Evolutionary conservation across 2,329 filamentous ascomycete species (phyloP), one percentile per base, ranked within the genome.

Genomic region (Hawksworthiomyces lignivorus): DNA sequence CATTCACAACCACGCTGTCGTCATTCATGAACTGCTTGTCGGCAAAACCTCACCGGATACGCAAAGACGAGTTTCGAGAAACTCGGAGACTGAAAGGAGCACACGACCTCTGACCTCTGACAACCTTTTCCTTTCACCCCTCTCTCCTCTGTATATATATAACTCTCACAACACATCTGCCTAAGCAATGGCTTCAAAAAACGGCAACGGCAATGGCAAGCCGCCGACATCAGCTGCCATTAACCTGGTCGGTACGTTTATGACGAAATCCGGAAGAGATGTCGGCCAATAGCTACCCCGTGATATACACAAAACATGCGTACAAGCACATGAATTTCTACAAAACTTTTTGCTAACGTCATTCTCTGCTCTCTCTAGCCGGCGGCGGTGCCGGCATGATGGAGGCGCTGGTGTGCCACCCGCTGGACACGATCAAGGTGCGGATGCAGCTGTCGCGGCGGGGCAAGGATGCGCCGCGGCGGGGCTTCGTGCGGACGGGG

Each of bases 341-440:
- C 21, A 19, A 19, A 21, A 4, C 34, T 35, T 19, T 19, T 20
- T 26, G 19, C 38, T 33, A 44, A 49, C 26, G 27, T 36, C 24
- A 31, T 17, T 33, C 54, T n/a, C n/a, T n/a, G n/a, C n/a, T n/a
- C n/a, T n/a, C n/a, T n/a, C n/a, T n/a, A 94, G 92, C 92, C 62
- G 92, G 92, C 61, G 92, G 92, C 61, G 87, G 87, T 65, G 92
- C 92, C 54, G 92, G 92, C 59, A 96, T 97, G 90, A 97, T 97
- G 89, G 92, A 98, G 68, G 92, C 92, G 36, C 80, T 98, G 49
- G 88, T 72, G 41, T 98, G 92, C 65, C 92, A 98, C 72, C 92
- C 92, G 48, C 76, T 97, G 45, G 87, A 96, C 65, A 96, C 89
- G 46, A 94, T 97, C 72, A 96, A 98, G 76, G 92, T 98, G 48